Conservation (phyloP, 805 yeast species). For the Lipomyces yamanashiensis region DNA sequence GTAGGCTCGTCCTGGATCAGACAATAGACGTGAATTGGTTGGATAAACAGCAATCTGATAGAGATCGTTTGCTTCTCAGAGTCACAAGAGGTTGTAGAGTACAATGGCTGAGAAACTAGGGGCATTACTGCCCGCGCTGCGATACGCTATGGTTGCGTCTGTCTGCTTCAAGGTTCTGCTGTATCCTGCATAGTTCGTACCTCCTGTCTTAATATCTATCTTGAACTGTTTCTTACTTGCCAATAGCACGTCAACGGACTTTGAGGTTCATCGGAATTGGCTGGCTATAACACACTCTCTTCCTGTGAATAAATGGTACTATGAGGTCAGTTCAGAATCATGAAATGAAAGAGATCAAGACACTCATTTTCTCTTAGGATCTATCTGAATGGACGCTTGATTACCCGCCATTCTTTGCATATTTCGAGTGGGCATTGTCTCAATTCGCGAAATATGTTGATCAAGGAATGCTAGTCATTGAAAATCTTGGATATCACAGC, state of each 20-base stretch:
- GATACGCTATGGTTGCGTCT: conserved; percentile 71
- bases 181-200: conserved; percentile 71
- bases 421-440: conserved; percentile 83
- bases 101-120: not conserved
- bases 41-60: too few relatives aligned
- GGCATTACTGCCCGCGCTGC: conserved; percentile 52
- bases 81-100: too few relatives aligned
- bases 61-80: too few relatives aligned
- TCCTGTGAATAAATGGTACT: conserved; percentile 82
- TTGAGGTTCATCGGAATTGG: conserved; percentile 98
- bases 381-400: conserved; percentile 91
- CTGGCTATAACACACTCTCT: conserved; percentile 80
- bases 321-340: conserved; percentile 50
- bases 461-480: conserved; percentile 34
- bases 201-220: not conserved
- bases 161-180: conserved; percentile 63
- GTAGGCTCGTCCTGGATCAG: not conserved
- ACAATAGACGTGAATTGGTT: too few relatives aligned
- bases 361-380: conserved; percentile 43
- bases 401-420: conserved; percentile 97
- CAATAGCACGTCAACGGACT: conserved; percentile 71
- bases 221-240: not conserved
- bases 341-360: not conserved
- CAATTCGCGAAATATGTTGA: conserved; percentile 45
- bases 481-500: conserved; percentile 34